Conservation (phyloP, 2,329 filamentous ascomycete genomes). For the Corynespora cassiicola region DNA sequence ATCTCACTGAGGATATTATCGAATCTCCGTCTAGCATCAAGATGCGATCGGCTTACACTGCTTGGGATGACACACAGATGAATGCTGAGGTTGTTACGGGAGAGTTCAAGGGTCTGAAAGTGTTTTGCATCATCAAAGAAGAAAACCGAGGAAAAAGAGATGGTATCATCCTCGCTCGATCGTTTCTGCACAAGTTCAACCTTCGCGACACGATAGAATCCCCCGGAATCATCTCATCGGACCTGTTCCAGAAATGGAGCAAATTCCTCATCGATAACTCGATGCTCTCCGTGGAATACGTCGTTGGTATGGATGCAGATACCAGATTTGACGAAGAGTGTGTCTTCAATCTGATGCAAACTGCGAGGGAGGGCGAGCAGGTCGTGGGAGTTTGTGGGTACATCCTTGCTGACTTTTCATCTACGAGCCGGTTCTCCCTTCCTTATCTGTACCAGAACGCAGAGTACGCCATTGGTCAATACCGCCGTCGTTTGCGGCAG, state of each 20-base stretch:
- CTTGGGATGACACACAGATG: conserved; percentile 49
- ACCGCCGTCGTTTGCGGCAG: conserved; percentile 56
- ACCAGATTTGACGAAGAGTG: conserved; percentile 57
- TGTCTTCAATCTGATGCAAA: conserved; percentile 40
- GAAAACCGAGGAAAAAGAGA: conserved; percentile 60
- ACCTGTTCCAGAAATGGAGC: conserved; percentile 15
- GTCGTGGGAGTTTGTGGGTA: conserved; percentile 58
- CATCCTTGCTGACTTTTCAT: conserved; percentile 58
- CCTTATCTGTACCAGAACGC: conserved; percentile 56
- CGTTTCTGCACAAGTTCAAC: conserved; percentile 58
- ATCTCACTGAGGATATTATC: conserved; percentile 56
- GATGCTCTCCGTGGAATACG: conserved; percentile 12
- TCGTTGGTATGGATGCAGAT: conserved; percentile 37
- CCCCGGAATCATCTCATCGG: conserved; percentile 15
- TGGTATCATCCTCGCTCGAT: conserved; percentile 57
- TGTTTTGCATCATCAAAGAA: conserved; percentile 57
- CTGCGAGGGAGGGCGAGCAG: conserved; percentile 4
- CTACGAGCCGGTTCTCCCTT: conserved; percentile 49
- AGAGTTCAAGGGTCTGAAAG: conserved; percentile 54
- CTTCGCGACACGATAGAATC: conserved; percentile 38
- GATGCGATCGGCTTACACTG: conserved; percentile 43
- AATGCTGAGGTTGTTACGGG: conserved; percentile 46
- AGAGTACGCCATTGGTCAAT: conserved; percentile 45
- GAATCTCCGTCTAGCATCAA: conserved; percentile 40
- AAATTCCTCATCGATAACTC: conserved; percentile 12